Conservation (phyloP, 129 eudicot species). For the Artemisia tridentata region DNA sequence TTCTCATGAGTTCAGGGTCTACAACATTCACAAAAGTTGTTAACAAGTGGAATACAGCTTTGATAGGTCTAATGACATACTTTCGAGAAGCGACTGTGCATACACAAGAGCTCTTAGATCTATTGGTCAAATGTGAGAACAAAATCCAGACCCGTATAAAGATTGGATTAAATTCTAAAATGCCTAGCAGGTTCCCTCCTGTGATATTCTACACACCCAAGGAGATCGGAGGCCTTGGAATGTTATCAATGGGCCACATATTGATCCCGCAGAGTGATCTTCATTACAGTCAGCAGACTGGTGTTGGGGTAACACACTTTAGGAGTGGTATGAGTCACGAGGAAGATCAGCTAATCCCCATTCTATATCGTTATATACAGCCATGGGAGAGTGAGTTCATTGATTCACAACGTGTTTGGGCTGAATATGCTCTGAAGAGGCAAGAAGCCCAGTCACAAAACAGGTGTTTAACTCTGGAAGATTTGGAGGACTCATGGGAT, state of each 20-base stretch:
- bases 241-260: constrained; percentile 98
- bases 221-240: constrained; percentile 97
- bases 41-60: constrained; percentile 96
- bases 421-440: constrained; percentile 91
- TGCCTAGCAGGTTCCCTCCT: constrained; percentile 99
- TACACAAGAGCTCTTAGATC: constrained; percentile 82
- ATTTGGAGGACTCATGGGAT: constrained; percentile 98
- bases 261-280: constrained; percentile 96
- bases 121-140: constrained; percentile 92
- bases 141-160: constrained; percentile 97
- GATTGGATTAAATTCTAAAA: constrained; percentile 89
- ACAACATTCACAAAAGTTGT: constrained; percentile 93
- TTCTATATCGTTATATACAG: constrained; percentile 92
- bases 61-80: constrained; percentile 96
- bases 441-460: constrained; percentile 98
- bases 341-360: constrained; percentile 93
- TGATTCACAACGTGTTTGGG: constrained; percentile 97
- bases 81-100: constrained; percentile 98
- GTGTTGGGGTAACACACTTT: constrained; percentile 88
- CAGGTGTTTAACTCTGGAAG: constrained; percentile 89
- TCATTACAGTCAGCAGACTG: constrained; percentile 90
- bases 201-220: constrained; percentile 94
- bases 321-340: constrained; percentile 99
- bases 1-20: constrained; percentile 97
- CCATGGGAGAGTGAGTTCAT: constrained; percentile 99